Base-by-base conservation (phyloP, 1,284 basidiomycete genomes). In the Pseudozyma tsukubaensis region DNA sequence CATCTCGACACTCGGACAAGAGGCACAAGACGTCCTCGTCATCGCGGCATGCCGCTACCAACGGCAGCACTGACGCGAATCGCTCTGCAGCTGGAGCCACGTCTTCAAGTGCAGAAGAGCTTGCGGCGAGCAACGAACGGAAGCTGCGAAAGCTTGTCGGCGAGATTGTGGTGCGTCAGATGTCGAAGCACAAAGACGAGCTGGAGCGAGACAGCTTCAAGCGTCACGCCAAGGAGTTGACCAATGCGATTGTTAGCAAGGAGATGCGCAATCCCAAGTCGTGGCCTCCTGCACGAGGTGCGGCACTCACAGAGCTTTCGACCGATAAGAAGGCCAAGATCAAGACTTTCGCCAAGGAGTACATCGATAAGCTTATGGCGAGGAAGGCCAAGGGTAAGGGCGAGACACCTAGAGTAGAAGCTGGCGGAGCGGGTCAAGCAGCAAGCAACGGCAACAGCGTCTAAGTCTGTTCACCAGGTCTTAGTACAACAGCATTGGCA, bases 291-390 rank as follows among this genome's bases (percentile, higher is more conserved):
- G 89, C n/a, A 89, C 89, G 11, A 87, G 64, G 69, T 21, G 37
- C 55, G 0, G 49, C 67, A 8, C 18, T 76, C 12, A 67, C 70
- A 3, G 74, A 74, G 35, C 63, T 99, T 11, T 90, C 92, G 1
- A 91, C 94, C 0, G 94, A 97, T 69, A 98, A 98, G 84, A 86
- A 88, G 47, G 82, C 85, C 49, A 98, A 98, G 87, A 94, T 99
- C 84, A 97, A 94, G 86, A 90, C 92, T 77, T 99, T 96, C 84
- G 89, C 92, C 42, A 94, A 95, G 84, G 94, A 96, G 50, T 99
- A 86, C 79, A 80, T 79, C 48, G 70, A 65, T 43, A 85, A 85
- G 68, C 68, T 85, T 12, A 37, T 75, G 50, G 63, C 58, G 16
- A 66, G 64, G 29, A 75, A 75, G 47, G 64, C 54, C 9, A 71